Evolutionary conservation across 768 basidiomycete genomes (phyloP), one percentile per base, ranked within the genome.

Genomic region (Kwoniella sp.): DNA sequence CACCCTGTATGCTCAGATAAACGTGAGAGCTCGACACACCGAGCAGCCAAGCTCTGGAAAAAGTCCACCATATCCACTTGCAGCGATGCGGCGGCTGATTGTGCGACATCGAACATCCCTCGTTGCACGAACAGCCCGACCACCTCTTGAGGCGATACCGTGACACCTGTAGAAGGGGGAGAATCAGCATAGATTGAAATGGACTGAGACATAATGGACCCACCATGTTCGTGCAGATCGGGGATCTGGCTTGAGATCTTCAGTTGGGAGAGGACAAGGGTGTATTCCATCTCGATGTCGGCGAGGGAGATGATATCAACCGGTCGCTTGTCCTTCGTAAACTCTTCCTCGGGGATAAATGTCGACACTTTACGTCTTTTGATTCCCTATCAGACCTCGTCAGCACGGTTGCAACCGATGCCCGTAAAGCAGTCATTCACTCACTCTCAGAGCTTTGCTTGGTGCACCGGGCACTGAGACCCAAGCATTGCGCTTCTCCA

Each of bases 31-130:
- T 88, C 86, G 53, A 94, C 80, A 79, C 93, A 96, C 75, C 91
- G 88, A 38, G 82, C 83, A 0, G 92, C 87, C 67, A 98, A 82
- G 67, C 86, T 84, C 47, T 86, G 85, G 75, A 98, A 95, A 12
- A 95, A 73, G 67, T 92, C 89, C 2, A 88, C 87, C 90, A 97
- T 91, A 78, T 96, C 92, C 47, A 92, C 87, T 34, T 86, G 84
- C 47, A 96, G 85, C 51, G 86, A 86, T 34, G 86, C 85, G 1
- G 92, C 93, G 29, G 88, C 86, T 4, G 86, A 81, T 80, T 95
- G 86, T 2, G 95, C 95, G 57, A 86, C 83, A 70, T 88, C 90
- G 80, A 90, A 94, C 69, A 86, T 85, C 67, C 88, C 90, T 50
- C 85, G 82, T 77, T 96, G 90, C 4, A 89, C 87, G 57, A 94